A percentile compares a stretch with the other conserved stretches of the same genome.
These are phyloP conservation scores for Ophiostoma tasmaniense DNA, from an alignment of 2,329 filamentous ascomycete genomes.

Conservation along the genomic window DNA sequence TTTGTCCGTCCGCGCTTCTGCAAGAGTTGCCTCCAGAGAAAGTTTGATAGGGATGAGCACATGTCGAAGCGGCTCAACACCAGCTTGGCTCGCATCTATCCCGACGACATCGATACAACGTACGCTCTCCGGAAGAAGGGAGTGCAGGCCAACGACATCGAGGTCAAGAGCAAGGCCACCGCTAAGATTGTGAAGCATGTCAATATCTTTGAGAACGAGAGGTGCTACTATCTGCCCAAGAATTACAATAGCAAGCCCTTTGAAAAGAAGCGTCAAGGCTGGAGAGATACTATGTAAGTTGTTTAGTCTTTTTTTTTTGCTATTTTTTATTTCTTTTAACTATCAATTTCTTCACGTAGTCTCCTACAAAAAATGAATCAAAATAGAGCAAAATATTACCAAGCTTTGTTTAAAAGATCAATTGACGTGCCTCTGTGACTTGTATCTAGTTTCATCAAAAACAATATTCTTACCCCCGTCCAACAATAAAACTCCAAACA, in stretches of 20 bases:
- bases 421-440: too few species aligned
- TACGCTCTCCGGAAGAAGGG: not conserved
- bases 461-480: not conserved
- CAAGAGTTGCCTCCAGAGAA: not conserved
- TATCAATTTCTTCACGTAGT: too few species aligned
- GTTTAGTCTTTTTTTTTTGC: too few species aligned
- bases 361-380: too few species aligned
- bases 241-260: not conserved
- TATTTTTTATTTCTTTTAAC: too few species aligned
- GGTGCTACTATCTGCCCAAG: not conserved
- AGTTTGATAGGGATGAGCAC: not conserved
- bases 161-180: not conserved
- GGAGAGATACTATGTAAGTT: too few species aligned
- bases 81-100: not conserved
- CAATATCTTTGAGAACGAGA: not conserved
- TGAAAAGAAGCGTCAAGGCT: not conserved
- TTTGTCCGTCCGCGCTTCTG: not conserved
- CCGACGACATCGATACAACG: not conserved
- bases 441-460: not conserved
- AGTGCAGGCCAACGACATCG: not conserved
- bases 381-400: too few species aligned
- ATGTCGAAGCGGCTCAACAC: not conserved
- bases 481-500: not conserved
- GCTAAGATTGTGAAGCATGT: not conserved
- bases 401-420: too few species aligned